These are phyloP conservation scores for Circinella umbellata DNA, from an alignment of 371 early-diverging fungal species.

Conservation along the genomic window DNA sequence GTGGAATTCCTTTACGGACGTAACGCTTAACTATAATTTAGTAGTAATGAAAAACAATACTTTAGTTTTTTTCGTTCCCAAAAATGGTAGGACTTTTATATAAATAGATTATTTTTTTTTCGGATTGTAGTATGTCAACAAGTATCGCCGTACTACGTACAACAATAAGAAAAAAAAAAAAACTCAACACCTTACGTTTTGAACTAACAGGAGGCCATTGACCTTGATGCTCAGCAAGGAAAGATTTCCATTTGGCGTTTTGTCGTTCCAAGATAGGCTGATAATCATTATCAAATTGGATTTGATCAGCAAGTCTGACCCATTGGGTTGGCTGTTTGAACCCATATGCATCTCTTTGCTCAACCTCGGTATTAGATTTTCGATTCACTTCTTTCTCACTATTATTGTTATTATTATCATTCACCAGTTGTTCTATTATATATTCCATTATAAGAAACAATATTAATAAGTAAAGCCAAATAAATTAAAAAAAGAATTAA, in stretches of 20 bases:
- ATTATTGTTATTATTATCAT: neutral
- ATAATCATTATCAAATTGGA: constrained; percentile 58
- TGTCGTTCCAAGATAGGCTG: constrained; percentile 53
- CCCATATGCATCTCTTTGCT: constrained; percentile 62
- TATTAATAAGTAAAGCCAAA: neutral
- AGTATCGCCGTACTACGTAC: too few species aligned
- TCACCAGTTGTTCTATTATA: neutral
- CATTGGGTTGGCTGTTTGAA: constrained; percentile 65
- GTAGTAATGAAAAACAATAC: neutral
- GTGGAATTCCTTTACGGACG: constrained; percentile 82
- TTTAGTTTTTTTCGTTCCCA: too few species aligned
- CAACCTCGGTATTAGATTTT: neutral
- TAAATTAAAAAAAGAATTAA: too few species aligned
- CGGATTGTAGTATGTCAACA: too few species aligned
- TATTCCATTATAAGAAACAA: neutral
- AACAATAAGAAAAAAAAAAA: too few species aligned
- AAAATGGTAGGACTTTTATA: neutral
- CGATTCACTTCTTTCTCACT: neutral
- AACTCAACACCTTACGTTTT: constrained; percentile 43
- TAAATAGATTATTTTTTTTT: neutral
- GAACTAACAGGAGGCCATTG: constrained; percentile 53
- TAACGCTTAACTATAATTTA: constrained; percentile 63
- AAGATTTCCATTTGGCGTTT: constrained; percentile 56
- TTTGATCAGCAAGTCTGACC: constrained; percentile 49
- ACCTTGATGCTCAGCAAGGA: constrained; percentile 49